Evolutionary conservation across 116 monocot species (phyloP).

Genomic region (Posidonia oceanica): DNA sequence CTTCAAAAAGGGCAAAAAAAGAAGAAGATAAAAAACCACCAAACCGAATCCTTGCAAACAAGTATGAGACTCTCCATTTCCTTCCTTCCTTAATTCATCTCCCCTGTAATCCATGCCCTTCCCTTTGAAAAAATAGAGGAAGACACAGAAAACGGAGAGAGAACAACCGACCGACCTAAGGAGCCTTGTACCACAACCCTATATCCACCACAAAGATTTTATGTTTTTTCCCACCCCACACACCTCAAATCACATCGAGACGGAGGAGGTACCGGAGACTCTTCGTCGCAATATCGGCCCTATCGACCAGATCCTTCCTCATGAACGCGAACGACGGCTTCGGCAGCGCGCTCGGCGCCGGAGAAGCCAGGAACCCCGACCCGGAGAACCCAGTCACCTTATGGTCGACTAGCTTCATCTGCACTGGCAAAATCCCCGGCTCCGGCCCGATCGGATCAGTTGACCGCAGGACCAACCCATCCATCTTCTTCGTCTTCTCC

Average conservation of each 20-base stretch:
- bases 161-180: background rate
- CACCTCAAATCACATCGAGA: background rate
- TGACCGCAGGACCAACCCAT: background rate
- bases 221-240: too few relatives aligned
- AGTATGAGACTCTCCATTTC: background rate
- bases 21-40: background rate
- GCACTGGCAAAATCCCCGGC: background rate
- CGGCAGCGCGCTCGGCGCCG: conserved; percentile 11
- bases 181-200: too few relatives aligned
- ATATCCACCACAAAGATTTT: too few relatives aligned
- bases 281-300: conserved; percentile 2
- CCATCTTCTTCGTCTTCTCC: background rate
- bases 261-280: conserved; percentile 3
- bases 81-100: background rate
- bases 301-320: background rate
- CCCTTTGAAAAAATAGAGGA: conserved; percentile 4
- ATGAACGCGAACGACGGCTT: conserved; percentile 1
- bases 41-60: background rate
- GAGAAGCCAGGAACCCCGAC: background rate
- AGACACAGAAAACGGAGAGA: background rate
- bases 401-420: background rate
- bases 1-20: too few relatives aligned
- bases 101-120: background rate
- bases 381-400: background rate
- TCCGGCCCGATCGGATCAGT: conserved; percentile 2